Evolutionary conservation across 441 rosid genomes (phyloP).

Genomic region (Erodium chrysanthum): DNA sequence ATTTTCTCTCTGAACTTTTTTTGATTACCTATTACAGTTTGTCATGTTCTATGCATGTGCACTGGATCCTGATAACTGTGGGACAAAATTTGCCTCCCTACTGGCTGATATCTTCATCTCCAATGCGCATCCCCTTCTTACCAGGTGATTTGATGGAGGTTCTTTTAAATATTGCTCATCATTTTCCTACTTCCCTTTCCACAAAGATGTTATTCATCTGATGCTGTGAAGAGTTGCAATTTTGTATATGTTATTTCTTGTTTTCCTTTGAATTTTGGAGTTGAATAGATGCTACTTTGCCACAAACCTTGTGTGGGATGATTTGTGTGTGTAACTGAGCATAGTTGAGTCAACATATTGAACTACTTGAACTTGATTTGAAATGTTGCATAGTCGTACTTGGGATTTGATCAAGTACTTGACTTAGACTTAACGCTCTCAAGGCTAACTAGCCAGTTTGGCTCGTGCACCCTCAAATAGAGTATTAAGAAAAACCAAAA

Average conservation of each 20-base stretch:
- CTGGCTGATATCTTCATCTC: constrained; percentile 43
- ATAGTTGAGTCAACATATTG: not conserved
- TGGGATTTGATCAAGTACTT: not conserved
- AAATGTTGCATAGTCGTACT: not conserved
- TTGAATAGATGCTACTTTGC: not conserved
- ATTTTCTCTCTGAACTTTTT: too few species aligned
- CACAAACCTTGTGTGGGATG: not conserved
- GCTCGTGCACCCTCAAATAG: not conserved
- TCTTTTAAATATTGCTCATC: not conserved
- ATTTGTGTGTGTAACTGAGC: not conserved
- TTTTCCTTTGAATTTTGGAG: not conserved
- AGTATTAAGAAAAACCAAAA: not conserved
- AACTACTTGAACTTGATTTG: not conserved
- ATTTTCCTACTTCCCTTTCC: not conserved
- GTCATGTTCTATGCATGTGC: constrained; percentile 77
- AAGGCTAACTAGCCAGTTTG: not conserved
- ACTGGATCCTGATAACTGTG: constrained; percentile 70
- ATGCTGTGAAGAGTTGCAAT: not conserved
- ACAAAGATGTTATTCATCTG: not conserved
- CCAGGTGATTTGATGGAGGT: constrained; percentile 30
- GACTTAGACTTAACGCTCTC: not conserved
- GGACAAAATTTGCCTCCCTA: constrained; percentile 44
- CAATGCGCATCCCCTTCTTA: constrained; percentile 31
- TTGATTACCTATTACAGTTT: constrained; percentile 41
- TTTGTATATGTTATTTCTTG: not conserved